Conservation (phyloP, 306 rosid genomes). For the Carpinus viminea region DNA sequence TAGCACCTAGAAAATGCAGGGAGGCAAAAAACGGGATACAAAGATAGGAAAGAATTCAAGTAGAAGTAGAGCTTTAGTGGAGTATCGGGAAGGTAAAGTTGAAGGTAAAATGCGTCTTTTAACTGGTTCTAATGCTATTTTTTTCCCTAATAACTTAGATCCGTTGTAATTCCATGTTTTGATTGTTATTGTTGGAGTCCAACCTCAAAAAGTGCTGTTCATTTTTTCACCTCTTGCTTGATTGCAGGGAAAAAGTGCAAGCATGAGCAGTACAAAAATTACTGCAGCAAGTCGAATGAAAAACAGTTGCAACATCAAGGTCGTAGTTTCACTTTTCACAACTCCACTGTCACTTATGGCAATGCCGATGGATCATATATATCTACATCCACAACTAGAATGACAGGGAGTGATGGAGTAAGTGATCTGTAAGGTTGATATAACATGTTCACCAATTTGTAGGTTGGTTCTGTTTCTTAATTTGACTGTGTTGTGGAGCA, state of each 20-base stretch:
- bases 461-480: conserved; percentile 19
- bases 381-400: conserved; percentile 62
- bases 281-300: conserved; percentile 19
- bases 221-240: background rate
- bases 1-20: conserved; percentile 49
- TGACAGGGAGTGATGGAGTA: conserved; percentile 88
- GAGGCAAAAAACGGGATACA: conserved; percentile 47
- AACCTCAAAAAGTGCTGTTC: background rate
- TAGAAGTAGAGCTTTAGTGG: conserved; percentile 38
- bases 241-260: conserved; percentile 55
- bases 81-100: conserved; percentile 57
- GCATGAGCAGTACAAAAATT: conserved; percentile 41
- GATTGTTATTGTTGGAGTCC: background rate
- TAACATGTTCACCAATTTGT: background rate
- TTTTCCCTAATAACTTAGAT: too few species aligned
- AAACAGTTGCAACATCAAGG: conserved; percentile 49
- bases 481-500: conserved; percentile 30
- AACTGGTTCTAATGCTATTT: background rate
- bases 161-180: background rate
- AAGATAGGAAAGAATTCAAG: conserved; percentile 37
- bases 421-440: conserved; percentile 27
- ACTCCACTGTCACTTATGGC: conserved; percentile 74
- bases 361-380: conserved; percentile 63
- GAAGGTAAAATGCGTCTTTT: conserved; percentile 46
- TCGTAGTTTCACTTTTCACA: conserved; percentile 66